Evolutionary conservation across 2,329 filamentous ascomycete species (phyloP).

Genomic region (Monosporascus sp.): DNA sequence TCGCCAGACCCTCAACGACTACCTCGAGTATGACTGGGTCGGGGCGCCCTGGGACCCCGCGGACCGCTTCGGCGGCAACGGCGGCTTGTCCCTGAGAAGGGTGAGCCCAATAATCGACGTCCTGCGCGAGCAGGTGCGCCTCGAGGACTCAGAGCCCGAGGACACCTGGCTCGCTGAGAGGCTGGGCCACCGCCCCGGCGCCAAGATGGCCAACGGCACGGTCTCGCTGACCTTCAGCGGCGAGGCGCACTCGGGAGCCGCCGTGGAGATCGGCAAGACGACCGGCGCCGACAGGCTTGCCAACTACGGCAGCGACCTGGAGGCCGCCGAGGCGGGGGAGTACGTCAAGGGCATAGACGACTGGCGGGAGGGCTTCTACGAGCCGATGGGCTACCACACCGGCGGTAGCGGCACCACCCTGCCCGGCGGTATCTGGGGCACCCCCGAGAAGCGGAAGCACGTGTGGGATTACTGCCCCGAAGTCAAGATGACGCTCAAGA

Average conservation of each 20-base stretch:
- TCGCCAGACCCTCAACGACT: conserved; percentile 40
- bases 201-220: conserved; percentile 46
- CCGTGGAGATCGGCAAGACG: conserved; percentile 19
- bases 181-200: conserved; percentile 41
- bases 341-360: conserved; percentile 39
- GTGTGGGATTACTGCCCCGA: conserved; percentile 55
- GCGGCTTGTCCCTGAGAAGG: conserved; percentile 46
- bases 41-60: conserved; percentile 43
- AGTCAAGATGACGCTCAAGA: conserved; percentile 50
- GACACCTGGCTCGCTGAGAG: conserved; percentile 52
- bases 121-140: conserved; percentile 40
- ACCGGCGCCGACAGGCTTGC: conserved; percentile 6
- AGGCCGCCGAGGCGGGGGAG: conserved; percentile 25
- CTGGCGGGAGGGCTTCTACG: conserved; percentile 47
- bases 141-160: conserved; percentile 41
- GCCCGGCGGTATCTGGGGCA: conserved; percentile 43
- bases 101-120: conserved; percentile 49
- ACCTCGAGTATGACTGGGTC: conserved; percentile 46
- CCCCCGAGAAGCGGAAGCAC: conserved; percentile 38
- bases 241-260: conserved; percentile 37
- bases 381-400: conserved; percentile 55
- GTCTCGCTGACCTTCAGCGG: conserved; percentile 44
- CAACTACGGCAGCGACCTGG: conserved; percentile 18
- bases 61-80: conserved; percentile 43
- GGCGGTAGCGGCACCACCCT: conserved; percentile 42